Evolutionary conservation across 2,329 filamentous ascomycete species (phyloP).

Genomic region (Alternaria sp.): DNA sequence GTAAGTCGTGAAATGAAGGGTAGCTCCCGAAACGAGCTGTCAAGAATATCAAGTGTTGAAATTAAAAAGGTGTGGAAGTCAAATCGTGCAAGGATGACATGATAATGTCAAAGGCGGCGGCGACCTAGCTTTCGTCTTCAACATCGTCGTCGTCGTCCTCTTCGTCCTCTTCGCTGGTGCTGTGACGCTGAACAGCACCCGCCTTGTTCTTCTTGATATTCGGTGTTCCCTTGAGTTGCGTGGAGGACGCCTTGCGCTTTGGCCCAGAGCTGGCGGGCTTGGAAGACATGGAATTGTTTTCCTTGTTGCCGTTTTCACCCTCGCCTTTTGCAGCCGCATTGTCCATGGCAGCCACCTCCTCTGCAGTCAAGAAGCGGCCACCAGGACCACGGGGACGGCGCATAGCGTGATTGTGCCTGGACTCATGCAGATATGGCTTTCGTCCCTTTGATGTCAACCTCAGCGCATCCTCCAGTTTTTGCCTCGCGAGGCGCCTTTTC

Average conservation of each 20-base stretch:
- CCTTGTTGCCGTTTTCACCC: constrained; percentile 51
- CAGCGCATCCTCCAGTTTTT: constrained; percentile 91
- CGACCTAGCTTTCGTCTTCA: constrained; percentile 55
- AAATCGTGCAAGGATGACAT: constrained; percentile 16
- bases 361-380: constrained; percentile 93
- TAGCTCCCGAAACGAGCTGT: constrained; percentile 28
- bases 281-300: constrained; percentile 45
- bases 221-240: constrained; percentile 44
- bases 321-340: constrained; percentile 37
- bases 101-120: neutral
- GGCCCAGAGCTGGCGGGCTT: constrained; percentile 37
- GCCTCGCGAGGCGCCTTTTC: constrained; percentile 90
- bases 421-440: constrained; percentile 97
- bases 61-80: constrained; percentile 33
- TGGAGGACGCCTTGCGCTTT: constrained; percentile 46
- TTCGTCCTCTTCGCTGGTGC: constrained; percentile 63
- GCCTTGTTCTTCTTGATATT: constrained; percentile 62
- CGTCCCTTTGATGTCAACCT: constrained; percentile 92
- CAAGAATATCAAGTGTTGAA: constrained; percentile 31
- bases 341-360: constrained; percentile 92
- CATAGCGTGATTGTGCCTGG: constrained; percentile 98
- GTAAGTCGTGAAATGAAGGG: constrained; percentile 49
- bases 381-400: constrained; percentile 90
- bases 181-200: constrained; percentile 49
- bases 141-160: constrained; percentile 61